Evolutionary conservation across 2,329 filamentous ascomycete species (phyloP).

Genomic region (Thelonectria rubi): DNA sequence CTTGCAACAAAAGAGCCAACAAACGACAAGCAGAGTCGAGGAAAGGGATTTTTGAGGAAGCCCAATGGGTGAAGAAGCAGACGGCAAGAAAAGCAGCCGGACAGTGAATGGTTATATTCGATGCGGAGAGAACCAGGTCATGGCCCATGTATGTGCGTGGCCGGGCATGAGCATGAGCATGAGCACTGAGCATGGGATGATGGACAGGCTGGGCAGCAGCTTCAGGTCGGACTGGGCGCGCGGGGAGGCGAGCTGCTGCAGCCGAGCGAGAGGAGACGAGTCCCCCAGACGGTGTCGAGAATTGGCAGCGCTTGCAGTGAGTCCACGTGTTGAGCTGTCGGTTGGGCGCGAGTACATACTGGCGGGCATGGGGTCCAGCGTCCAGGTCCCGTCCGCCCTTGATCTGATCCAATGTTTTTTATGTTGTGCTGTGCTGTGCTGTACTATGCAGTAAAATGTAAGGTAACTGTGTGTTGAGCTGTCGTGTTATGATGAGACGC

Average conservation of each 20-base stretch:
- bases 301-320: constrained; percentile 23
- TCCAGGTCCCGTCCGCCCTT: background rate
- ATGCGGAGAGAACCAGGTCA: constrained; percentile 30
- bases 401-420: background rate
- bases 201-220: constrained; percentile 19
- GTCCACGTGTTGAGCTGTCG: constrained; percentile 43
- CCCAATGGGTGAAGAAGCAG: background rate
- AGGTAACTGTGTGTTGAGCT: constrained; percentile 17
- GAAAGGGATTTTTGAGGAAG: constrained; percentile 16
- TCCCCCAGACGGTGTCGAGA: constrained; percentile 15
- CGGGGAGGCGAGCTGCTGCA: constrained; percentile 7
- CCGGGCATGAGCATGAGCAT: background rate
- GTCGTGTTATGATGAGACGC: constrained; percentile 24
- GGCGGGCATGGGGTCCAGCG: background rate
- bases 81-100: constrained; percentile 25
- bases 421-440: constrained; percentile 13
- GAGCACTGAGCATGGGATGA: constrained; percentile 22
- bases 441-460: constrained; percentile 6
- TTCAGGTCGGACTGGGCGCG: constrained; percentile 32
- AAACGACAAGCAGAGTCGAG: background rate
- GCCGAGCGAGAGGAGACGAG: constrained; percentile 17
- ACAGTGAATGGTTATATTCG: constrained; percentile 37
- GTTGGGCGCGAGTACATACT: constrained; percentile 41
- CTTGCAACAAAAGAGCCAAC: background rate
- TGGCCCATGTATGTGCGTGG: constrained; percentile 27